Evolutionary conservation across 768 basidiomycete species (phyloP).

Genomic region (Suillus fuscotomentosus): DNA sequence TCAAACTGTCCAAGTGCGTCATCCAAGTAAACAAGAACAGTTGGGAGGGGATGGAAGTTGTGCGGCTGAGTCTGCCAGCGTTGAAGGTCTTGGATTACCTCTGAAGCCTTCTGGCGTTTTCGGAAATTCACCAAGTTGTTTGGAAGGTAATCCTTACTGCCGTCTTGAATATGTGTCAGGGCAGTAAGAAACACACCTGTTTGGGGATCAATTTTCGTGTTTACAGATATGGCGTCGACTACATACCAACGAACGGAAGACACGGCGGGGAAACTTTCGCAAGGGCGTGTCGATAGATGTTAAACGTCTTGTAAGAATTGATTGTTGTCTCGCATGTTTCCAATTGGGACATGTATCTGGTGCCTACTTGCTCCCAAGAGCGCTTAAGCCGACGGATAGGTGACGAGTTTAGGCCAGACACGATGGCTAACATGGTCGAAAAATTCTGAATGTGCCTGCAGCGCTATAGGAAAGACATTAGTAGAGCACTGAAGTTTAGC

Average conservation of each 20-base stretch:
- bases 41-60: conserved; percentile 45
- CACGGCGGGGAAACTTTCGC: conserved; percentile 60
- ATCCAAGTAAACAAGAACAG: conserved; percentile 44
- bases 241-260: conserved; percentile 67
- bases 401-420: conserved; percentile 66
- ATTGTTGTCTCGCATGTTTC: conserved; percentile 56
- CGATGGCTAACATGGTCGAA: conserved; percentile 64
- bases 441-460: conserved; percentile 66
- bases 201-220: neutral
- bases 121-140: conserved; percentile 55
- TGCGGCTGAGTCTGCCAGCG: conserved; percentile 55
- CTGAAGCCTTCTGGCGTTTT: conserved; percentile 53
- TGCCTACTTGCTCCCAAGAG: conserved; percentile 58
- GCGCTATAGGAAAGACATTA: conserved; percentile 37
- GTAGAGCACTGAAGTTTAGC: neutral
- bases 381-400: conserved; percentile 64
- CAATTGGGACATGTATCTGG: conserved; percentile 47
- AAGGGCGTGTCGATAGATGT: conserved; percentile 54
- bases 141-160: conserved; percentile 49
- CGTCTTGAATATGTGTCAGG: conserved; percentile 62
- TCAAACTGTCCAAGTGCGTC: conserved; percentile 37
- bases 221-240: neutral
- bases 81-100: conserved; percentile 56
- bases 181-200: conserved; percentile 60
- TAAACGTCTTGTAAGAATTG: conserved; percentile 68